Conservation (phyloP, 164 flowering plant genomes). For the Cinnamomum micranthum region DNA sequence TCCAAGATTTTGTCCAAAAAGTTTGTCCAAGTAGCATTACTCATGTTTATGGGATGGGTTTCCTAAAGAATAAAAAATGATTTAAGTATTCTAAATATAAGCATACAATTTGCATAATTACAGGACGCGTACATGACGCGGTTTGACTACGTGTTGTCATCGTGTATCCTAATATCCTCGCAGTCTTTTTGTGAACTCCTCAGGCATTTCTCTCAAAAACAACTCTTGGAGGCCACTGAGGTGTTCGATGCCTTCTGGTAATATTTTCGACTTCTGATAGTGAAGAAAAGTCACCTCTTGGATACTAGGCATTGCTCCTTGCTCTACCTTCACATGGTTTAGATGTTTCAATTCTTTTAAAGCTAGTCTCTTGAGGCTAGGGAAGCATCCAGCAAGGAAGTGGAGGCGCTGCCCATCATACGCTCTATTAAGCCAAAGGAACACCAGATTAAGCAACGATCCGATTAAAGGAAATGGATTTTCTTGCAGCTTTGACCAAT, state of each 20-base stretch:
- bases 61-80: too few relatives aligned
- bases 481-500: conserved; percentile 17
- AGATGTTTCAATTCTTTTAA: conserved; percentile 15
- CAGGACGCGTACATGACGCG: too few relatives aligned
- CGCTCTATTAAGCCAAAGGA: conserved; percentile 28
- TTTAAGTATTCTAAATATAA: too few relatives aligned
- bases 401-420: conserved; percentile 20
- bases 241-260: conserved; percentile 35
- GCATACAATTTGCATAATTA: too few relatives aligned
- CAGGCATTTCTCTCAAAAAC: conserved; percentile 30
- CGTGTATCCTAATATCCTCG: too few relatives aligned
- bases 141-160: too few relatives aligned
- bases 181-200: conserved; percentile 15
- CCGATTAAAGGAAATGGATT: conserved; percentile 20
- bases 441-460: conserved; percentile 18
- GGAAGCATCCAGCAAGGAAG: conserved; percentile 26
- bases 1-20: too few relatives aligned
- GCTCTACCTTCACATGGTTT: conserved; percentile 18
- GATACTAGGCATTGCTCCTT: conserved; percentile 32
- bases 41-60: too few relatives aligned
- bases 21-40: too few relatives aligned
- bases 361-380: conserved; percentile 25
- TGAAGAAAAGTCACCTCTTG: conserved; percentile 14
- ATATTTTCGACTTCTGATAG: conserved; percentile 19
- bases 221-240: conserved; percentile 27